Evolutionary conservation across 768 basidiomycete species (phyloP).

Genomic region (Dioszegia hungarica): DNA sequence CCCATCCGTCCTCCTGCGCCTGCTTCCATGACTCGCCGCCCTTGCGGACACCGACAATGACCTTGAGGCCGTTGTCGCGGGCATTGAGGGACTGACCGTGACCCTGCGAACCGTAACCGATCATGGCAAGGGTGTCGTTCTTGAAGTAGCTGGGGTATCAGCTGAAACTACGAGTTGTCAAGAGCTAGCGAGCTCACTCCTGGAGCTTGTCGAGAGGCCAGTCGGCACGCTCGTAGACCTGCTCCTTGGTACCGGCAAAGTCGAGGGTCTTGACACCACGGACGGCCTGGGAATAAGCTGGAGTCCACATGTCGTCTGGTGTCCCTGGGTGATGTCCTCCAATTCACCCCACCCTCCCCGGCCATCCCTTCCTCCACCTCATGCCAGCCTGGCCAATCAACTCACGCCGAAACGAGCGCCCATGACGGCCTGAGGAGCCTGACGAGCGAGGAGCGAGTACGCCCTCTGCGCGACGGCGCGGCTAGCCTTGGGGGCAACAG

Average conservation of each 20-base stretch:
- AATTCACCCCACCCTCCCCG: background rate
- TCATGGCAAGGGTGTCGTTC: slow-evolving; percentile 97
- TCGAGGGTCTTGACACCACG: slow-evolving; percentile 93
- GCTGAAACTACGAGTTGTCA: background rate
- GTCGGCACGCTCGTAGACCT: slow-evolving; percentile 90
- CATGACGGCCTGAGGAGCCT: slow-evolving; percentile 39
- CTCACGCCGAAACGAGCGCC: slow-evolving; percentile 40
- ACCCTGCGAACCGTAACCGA: slow-evolving; percentile 92
- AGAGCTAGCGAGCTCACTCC: slow-evolving; percentile 56
- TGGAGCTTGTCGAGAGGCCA: slow-evolving; percentile 98
- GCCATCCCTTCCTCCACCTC: background rate
- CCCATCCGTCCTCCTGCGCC: slow-evolving; percentile 93
- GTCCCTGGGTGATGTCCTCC: background rate
- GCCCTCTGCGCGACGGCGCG: slow-evolving; percentile 41
- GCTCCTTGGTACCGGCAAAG: slow-evolving; percentile 90
- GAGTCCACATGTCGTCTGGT: background rate
- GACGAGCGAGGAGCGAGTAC: slow-evolving; percentile 45
- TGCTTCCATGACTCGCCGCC: slow-evolving; percentile 95
- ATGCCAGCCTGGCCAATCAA: background rate
- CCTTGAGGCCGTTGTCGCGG: slow-evolving; percentile 96
- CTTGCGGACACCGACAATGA: slow-evolving; percentile 96
- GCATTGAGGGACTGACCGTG: slow-evolving; percentile 99
- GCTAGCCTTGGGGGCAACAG: slow-evolving; percentile 25
- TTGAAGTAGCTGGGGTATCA: slow-evolving; percentile 70
- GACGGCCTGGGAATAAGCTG: slow-evolving; percentile 44